Evolutionary conservation across 2,329 filamentous ascomycete species (phyloP).

Genomic region (Trichoderma semiorbis): DNA sequence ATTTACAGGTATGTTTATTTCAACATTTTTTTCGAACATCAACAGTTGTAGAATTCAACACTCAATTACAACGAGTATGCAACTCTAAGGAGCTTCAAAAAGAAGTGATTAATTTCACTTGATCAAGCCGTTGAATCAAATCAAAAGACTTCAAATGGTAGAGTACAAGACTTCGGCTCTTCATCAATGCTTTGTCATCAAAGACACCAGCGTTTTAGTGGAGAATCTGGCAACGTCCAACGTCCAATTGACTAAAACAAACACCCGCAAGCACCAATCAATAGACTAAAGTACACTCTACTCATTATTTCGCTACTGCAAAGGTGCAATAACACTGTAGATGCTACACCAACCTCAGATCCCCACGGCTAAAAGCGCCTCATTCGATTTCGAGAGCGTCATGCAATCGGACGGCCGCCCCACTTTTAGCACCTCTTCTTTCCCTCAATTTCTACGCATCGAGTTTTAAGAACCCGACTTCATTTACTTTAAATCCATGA

Average conservation of each 20-base stretch:
- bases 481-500: not conserved
- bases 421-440: not conserved
- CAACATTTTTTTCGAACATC: not conserved
- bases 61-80: not conserved
- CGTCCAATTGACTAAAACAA: not conserved
- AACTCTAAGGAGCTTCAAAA: not conserved
- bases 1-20: not conserved
- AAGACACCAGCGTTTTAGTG: not conserved
- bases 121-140: not conserved
- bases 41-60: not conserved
- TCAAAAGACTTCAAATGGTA: not conserved
- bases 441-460: not conserved
- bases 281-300: not conserved
- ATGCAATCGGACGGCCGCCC: not conserved
- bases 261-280: not conserved
- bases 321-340: rapidly evolving
- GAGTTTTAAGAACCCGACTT: too few species aligned
- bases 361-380: not conserved
- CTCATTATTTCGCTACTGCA: rapidly evolving
- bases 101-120: not conserved
- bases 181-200: not conserved
- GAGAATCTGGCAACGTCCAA: not conserved
- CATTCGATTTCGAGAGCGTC: not conserved
- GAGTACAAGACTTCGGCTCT: not conserved
- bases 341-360: not conserved